Base-by-base conservation (phyloP, 2,329 filamentous ascomycete species). In the Arthrobotrys sinensis region DNA sequence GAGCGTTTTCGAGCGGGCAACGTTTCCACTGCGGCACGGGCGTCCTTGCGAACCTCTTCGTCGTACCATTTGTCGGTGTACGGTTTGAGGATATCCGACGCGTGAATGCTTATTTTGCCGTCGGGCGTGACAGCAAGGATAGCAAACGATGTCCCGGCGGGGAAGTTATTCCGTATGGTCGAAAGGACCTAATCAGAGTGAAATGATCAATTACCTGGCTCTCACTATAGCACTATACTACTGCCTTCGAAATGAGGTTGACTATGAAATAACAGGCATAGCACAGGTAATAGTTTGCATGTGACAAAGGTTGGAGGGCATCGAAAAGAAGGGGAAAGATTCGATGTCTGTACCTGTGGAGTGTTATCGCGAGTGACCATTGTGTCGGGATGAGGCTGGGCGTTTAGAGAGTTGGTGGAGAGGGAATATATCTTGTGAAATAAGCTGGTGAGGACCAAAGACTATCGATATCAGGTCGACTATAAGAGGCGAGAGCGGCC, bases 81-180 rank as follows among this genome's bases (percentile, higher is more conserved):
- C 10, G 52, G 53, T 57, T 79, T 73, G 60, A 82, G 80, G 38
- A 79, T 65, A n/a, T 81, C 81, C 12, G 80, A 79, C 12, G 75
- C 69, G 55, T 76, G 69, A 14, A 81, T 53, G 16, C 76, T 66
- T 19, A 65, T 66, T 40, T 75, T 80, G 11, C 81, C 81, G 43
- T 80, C 80, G 24, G 80, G 72, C 66, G 81, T 80, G 55, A 81
- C 80, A 45, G 81, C 79, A 52, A 81, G 69, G 43, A 82, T 65
- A 8, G 80, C 76, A 46, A 81, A 81, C 50, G 81, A 81, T 40
- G 78, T 82, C 46, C 60, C 75, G 16, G 64, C 48, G 21, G 67
- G 75, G 53, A 78, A 78, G 38, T 68, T 66, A 48, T 67, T 60
- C 52, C 67, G 75, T 34, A 78, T 14, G 21, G 62, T 52, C 52